phyloP scores from a whole-genome alignment of 1,139 yeast species.

The Geotrichum aggregatum region DNA sequence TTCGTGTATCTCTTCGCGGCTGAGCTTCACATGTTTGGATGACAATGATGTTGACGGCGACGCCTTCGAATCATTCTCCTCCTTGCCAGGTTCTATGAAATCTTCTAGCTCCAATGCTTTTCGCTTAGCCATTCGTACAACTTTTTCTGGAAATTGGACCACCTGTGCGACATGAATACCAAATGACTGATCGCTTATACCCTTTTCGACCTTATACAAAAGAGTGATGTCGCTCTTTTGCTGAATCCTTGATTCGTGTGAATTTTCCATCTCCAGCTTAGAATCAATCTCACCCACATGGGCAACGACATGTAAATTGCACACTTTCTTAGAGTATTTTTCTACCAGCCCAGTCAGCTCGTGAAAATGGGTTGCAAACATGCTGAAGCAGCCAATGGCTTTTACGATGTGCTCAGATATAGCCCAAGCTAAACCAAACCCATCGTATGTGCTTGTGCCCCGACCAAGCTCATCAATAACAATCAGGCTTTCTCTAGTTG shows the following conservation, averaged over 20 bases:
- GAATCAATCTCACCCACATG: conserved; percentile 55
- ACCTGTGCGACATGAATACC: conserved; percentile 97
- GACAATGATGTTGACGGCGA: no score
- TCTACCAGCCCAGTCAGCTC: conserved; percentile 79
- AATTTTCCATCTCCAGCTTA: conserved; percentile 28
- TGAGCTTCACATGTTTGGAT: conserved; percentile 35
- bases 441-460: conserved; percentile 96
- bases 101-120: conserved; percentile 86
- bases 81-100: conserved; percentile 40
- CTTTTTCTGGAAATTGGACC: conserved; percentile 84
- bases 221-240: conserved; percentile 64
- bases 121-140: conserved; percentile 89
- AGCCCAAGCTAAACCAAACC: conserved; percentile 96
- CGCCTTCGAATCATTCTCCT: conserved; percentile 34
- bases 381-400: conserved; percentile 67
- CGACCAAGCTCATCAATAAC: conserved; percentile 94
- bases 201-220: conserved; percentile 85
- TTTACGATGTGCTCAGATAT: conserved; percentile 80
- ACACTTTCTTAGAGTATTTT: conserved; percentile 53
- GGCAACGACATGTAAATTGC: conserved; percentile 90
- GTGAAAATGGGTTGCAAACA: conserved; percentile 97
- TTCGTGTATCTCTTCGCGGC: conserved; percentile 49
- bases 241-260: conserved; percentile 11
- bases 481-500: conserved; percentile 76
- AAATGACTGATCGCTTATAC: conserved; percentile 88